A percentile compares a stretch with the other conserved stretches of the same genome.
These are phyloP conservation scores for Kodamaea jinghongensis DNA, from an alignment of 805 yeast species.

Conservation along the genomic window DNA sequence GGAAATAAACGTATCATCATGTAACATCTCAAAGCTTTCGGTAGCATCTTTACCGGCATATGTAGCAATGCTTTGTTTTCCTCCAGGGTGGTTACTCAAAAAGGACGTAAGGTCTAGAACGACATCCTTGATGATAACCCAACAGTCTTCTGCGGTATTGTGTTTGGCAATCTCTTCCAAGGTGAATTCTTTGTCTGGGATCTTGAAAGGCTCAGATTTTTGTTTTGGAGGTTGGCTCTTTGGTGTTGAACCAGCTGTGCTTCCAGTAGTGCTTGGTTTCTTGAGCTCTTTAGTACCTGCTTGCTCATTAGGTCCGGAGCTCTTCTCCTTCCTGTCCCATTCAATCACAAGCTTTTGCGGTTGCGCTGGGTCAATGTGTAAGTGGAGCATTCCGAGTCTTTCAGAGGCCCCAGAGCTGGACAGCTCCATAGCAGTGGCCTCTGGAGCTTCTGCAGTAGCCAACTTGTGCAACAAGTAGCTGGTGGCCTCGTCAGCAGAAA, in stretches of 20 bases:
- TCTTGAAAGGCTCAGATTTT: conserved; percentile 17
- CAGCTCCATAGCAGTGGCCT: conserved; percentile 3
- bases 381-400: conserved; percentile 41
- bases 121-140: conserved; percentile 53
- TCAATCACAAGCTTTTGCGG: conserved; percentile 36
- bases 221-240: conserved; percentile 1
- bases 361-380: conserved; percentile 42
- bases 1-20: conserved; percentile 53
- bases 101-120: conserved; percentile 49
- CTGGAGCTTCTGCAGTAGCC: conserved; percentile 10
- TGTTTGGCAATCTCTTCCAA: conserved; percentile 48
- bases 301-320: not conserved
- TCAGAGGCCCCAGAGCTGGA: conserved; percentile 22
- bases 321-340: conserved; percentile 17
- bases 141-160: conserved; percentile 45
- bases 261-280: not conserved
- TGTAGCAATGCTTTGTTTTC: conserved; percentile 40
- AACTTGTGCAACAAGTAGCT: conserved; percentile 30
- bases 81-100: conserved; percentile 56
- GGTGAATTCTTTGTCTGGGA: conserved; percentile 50
- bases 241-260: conserved; percentile 5
- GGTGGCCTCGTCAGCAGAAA: conserved; percentile 43
- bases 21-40: conserved; percentile 51
- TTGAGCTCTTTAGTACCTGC: not conserved
- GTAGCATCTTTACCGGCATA: conserved; percentile 51